phyloP scores from a whole-genome alignment of 306 rosid species.

The Biancaea sappan region DNA sequence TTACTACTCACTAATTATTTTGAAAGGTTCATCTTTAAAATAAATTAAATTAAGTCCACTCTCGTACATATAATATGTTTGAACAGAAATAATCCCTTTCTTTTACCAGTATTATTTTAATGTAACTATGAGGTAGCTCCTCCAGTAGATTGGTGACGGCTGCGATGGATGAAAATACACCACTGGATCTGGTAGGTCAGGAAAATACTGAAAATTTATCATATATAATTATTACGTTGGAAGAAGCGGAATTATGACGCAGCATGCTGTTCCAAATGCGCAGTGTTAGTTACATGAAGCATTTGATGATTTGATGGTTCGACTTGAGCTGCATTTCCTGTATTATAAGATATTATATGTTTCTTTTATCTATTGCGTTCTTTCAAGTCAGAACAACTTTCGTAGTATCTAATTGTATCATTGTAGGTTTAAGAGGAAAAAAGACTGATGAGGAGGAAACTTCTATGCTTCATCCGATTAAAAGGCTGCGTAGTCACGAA shows the following conservation, averaged over 20 bases:
- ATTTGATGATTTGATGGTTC: constrained; percentile 31
- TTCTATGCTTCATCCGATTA: constrained; percentile 47
- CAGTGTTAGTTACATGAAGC: constrained; percentile 25
- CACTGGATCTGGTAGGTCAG: constrained; percentile 1
- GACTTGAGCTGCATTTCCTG: constrained; percentile 23
- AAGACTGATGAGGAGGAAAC: constrained; percentile 41
- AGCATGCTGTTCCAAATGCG: constrained; percentile 20
- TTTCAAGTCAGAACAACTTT: constrained; percentile 16
- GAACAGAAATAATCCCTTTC: neutral
- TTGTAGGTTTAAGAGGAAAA: constrained; percentile 58
- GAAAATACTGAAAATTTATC: neutral
- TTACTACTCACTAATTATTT: constrained; percentile 9
- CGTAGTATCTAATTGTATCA: constrained; percentile 16
- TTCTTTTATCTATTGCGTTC: neutral
- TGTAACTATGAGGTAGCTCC: constrained; percentile 18
- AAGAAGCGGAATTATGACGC: neutral
- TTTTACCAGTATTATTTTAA: neutral
- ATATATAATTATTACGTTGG: neutral
- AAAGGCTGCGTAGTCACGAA: constrained; percentile 51
- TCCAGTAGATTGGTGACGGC: constrained; percentile 15
- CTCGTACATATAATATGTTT: neutral
- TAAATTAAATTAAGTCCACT: neutral
- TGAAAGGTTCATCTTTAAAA: constrained; percentile 24
- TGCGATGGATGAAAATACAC: constrained; percentile 13
- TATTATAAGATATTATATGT: constrained; percentile 21